These are phyloP conservation scores for Omphalea diandra DNA, from an alignment of 441 rosid species.

Conservation along the genomic window DNA sequence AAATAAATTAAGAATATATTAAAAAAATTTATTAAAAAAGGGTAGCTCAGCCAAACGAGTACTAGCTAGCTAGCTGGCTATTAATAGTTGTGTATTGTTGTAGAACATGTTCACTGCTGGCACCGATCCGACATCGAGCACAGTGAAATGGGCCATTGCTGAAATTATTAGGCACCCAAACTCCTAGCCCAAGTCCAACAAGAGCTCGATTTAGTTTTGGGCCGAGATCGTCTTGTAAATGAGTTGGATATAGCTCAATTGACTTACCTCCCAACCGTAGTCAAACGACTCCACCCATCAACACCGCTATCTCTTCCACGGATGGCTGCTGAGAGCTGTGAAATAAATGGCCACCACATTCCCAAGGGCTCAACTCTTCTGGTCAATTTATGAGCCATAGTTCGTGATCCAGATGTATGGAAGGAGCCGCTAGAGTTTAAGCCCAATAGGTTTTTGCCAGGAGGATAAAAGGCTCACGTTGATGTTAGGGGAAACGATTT, in stretches of 20 bases:
- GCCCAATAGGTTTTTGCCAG: constrained; percentile 54
- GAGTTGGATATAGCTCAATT: constrained; percentile 51
- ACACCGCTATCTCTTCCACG: constrained; percentile 59
- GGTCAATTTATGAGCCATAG: constrained; percentile 57
- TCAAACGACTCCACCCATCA: constrained; percentile 62
- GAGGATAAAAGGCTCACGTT: constrained; percentile 52
- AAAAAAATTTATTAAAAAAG: no score
- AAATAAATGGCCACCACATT: constrained; percentile 51
- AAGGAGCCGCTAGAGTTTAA: constrained; percentile 41
- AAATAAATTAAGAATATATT: no score
- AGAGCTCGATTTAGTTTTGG: constrained; percentile 63
- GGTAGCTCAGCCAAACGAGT: no score
- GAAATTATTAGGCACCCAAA: constrained; percentile 53
- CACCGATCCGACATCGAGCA: constrained; percentile 56
- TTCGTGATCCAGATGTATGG: constrained; percentile 55
- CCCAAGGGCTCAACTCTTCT: constrained; percentile 51
- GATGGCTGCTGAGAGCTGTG: constrained; percentile 42
- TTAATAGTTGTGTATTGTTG: constrained; percentile 6
- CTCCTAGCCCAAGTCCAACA: constrained; percentile 38
- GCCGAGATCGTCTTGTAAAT: constrained; percentile 44
- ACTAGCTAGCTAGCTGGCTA: no score
- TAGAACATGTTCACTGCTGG: constrained; percentile 68
- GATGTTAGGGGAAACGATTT: constrained; percentile 70
- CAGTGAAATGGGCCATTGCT: constrained; percentile 59
- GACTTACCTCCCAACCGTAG: constrained; percentile 60